These are phyloP conservation scores for Daldinia sp. DNA, from an alignment of 2,329 filamentous ascomycete genomes.

Conservation along the genomic window DNA sequence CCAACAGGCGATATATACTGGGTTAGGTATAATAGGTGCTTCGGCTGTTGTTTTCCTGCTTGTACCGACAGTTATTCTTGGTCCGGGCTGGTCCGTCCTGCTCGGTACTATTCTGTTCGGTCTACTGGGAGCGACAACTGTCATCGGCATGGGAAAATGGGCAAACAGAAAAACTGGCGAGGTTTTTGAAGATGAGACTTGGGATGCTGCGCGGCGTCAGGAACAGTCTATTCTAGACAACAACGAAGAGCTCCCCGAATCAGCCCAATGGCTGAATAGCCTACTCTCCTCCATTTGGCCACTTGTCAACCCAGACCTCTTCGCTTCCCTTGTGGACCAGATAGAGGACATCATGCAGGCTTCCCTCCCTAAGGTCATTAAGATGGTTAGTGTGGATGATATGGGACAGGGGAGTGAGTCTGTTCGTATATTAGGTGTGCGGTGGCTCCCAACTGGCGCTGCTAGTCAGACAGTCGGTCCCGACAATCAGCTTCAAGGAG, in stretches of 20 bases:
- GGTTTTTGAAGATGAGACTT: conserved; percentile 76
- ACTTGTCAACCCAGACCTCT: conserved; percentile 80
- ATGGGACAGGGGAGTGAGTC: conserved; percentile 80
- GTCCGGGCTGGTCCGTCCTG: conserved; percentile 39
- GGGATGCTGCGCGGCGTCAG: conserved; percentile 71
- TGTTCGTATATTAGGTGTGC: conserved; percentile 75
- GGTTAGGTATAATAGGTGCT: conserved; percentile 53
- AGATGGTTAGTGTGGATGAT: conserved; percentile 82
- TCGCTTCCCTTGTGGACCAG: conserved; percentile 74
- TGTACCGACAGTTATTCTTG: conserved; percentile 44
- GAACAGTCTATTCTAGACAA: conserved; percentile 60
- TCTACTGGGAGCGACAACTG: conserved; percentile 47
- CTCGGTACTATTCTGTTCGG: conserved; percentile 46
- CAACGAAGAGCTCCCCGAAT: conserved; percentile 69
- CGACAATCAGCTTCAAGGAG: conserved; percentile 67
- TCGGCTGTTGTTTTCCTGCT: conserved; percentile 45
- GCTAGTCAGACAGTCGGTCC: conserved; percentile 70
- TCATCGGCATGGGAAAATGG: conserved; percentile 68
- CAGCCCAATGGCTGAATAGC: conserved; percentile 78
- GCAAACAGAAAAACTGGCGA: conserved; percentile 69
- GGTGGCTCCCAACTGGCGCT: conserved; percentile 79
- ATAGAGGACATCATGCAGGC: conserved; percentile 86
- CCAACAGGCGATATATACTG: conserved; percentile 54
- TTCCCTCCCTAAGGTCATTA: conserved; percentile 74
- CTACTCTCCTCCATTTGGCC: conserved; percentile 77